These are phyloP conservation scores for Exophiala phaeomuriformis DNA, from an alignment of 2,329 filamentous ascomycete genomes.

Conservation along the genomic window DNA sequence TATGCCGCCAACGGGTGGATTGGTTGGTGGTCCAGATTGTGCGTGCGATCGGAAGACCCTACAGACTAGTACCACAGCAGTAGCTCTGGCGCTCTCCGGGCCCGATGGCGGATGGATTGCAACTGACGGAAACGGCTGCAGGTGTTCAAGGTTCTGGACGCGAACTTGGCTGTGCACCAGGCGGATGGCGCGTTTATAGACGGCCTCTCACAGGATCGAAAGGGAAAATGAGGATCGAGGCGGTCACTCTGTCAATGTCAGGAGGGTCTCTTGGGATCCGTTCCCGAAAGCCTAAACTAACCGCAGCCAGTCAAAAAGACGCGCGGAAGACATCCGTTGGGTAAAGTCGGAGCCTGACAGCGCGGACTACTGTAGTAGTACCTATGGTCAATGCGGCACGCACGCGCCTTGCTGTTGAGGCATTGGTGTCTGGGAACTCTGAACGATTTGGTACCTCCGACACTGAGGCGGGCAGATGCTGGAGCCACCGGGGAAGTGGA, in stretches of 20 bases:
- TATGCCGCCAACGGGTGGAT: not conserved
- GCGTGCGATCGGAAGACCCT: not conserved
- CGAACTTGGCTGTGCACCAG: not conserved
- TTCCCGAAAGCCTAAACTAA: conserved; percentile 16
- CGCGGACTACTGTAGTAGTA: not conserved
- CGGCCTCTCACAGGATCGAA: not conserved
- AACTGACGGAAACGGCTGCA: not conserved
- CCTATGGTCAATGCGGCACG: conserved; percentile 2
- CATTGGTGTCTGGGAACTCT: not conserved
- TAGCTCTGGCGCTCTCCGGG: not conserved
- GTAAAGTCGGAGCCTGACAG: conserved; percentile 12
- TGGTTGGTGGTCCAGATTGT: not conserved
- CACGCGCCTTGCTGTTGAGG: not conserved
- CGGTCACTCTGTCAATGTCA: not conserved
- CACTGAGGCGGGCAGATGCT: not conserved
- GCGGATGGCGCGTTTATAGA: not conserved
- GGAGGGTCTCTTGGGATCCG: conserved; percentile 2
- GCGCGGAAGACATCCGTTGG: conserved; percentile 15
- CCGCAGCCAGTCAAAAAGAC: conserved; percentile 9
- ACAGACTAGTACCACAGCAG: no score
- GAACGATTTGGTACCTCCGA: not conserved
- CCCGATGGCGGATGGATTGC: not conserved
- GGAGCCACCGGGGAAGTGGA: not conserved
- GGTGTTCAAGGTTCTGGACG: not conserved
- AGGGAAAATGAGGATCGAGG: not conserved